Conservation (phyloP, 352 stramenopile species). For the Globisporangium canariense region DNA sequence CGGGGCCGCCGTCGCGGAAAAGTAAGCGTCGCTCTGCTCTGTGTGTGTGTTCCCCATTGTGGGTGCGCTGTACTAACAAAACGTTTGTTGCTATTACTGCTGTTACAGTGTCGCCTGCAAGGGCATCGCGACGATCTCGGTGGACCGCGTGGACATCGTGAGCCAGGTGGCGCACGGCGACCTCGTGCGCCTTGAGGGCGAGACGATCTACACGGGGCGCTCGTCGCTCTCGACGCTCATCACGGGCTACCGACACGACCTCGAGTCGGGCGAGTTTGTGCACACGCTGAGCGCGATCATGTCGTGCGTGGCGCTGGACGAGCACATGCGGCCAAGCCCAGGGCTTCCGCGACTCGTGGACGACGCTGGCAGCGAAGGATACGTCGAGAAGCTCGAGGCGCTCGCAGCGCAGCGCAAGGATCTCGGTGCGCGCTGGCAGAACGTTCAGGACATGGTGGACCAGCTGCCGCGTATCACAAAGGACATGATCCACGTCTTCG, state of each 20-base stretch:
- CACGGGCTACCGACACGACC: conserved; percentile 62
- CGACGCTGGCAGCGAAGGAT: conserved; percentile 30
- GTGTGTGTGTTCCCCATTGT: neutral
- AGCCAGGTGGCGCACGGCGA: conserved; percentile 63
- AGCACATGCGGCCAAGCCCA: conserved; percentile 53
- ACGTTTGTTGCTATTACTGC: neutral
- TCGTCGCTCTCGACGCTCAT: conserved; percentile 60
- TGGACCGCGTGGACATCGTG: conserved; percentile 65
- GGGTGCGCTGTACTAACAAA: neutral
- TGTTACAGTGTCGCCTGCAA: conserved; percentile 43
- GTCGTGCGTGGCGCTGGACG: conserved; percentile 65
- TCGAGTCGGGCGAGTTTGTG: conserved; percentile 62
- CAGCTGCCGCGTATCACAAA: conserved; percentile 51
- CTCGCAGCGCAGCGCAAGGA: conserved; percentile 65
- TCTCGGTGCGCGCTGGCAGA: conserved; percentile 52
- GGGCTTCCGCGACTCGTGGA: conserved; percentile 47
- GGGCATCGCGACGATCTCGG: conserved; percentile 58
- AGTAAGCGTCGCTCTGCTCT: conserved; percentile 24
- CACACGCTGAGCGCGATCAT: conserved; percentile 72
- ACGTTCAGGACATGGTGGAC: conserved; percentile 64
- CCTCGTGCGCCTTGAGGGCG: conserved; percentile 58
- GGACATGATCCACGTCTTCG: conserved; percentile 54
- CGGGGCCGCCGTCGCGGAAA: conserved; percentile 56
- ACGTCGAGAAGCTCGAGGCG: conserved; percentile 47
- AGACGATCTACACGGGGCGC: conserved; percentile 57